Evolutionary conservation across 2,329 filamentous ascomycete genomes (phyloP).

Genomic region (Fusarium beomiforme): DNA sequence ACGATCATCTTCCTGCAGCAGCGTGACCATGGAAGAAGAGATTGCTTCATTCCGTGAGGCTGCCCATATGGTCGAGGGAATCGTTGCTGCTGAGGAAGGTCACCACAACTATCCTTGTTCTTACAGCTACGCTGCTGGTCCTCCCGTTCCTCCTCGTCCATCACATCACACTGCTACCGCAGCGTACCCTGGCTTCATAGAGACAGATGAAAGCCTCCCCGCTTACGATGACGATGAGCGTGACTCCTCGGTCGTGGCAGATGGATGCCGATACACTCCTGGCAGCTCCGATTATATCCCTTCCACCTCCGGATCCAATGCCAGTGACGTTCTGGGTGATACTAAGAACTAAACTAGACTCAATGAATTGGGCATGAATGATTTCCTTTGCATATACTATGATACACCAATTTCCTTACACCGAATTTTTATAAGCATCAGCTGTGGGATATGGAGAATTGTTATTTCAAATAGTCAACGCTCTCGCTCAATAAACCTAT

Average conservation of each 20-base stretch:
- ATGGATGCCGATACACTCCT: conserved; percentile 55
- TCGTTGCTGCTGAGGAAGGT: conserved; percentile 58
- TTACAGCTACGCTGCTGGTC: conserved; percentile 16
- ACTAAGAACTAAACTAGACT: conserved; percentile 34
- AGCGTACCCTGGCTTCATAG: conserved; percentile 35
- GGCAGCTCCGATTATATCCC: conserved; percentile 43
- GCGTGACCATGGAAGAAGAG: conserved; percentile 59
- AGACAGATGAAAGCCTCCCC: conserved; percentile 51
- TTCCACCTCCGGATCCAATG: conserved; percentile 33
- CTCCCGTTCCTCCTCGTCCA: conserved; percentile 28
- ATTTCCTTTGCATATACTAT: conserved; percentile 23
- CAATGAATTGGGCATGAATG: conserved; percentile 7
- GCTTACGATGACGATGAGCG: conserved; percentile 52
- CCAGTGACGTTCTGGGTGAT: conserved; percentile 37
- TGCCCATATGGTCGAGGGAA: conserved; percentile 56
- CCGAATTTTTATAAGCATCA: conserved; percentile 15
- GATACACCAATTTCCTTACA: conserved; percentile 29
- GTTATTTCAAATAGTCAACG: not conserved
- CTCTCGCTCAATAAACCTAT: conserved; percentile 16
- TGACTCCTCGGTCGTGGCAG: conserved; percentile 52
- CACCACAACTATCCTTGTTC: conserved; percentile 13
- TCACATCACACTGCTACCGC: conserved; percentile 29
- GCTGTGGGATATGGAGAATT: conserved; percentile 6
- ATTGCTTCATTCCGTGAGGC: conserved; percentile 59
- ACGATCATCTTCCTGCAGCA: conserved; percentile 19